Percentiles rank a stretch among this genome's conserved stretches.
phyloP scores from a whole-genome alignment of 495 filamentous ascomycete genomes.

The Aspergillus kassunensis region DNA sequence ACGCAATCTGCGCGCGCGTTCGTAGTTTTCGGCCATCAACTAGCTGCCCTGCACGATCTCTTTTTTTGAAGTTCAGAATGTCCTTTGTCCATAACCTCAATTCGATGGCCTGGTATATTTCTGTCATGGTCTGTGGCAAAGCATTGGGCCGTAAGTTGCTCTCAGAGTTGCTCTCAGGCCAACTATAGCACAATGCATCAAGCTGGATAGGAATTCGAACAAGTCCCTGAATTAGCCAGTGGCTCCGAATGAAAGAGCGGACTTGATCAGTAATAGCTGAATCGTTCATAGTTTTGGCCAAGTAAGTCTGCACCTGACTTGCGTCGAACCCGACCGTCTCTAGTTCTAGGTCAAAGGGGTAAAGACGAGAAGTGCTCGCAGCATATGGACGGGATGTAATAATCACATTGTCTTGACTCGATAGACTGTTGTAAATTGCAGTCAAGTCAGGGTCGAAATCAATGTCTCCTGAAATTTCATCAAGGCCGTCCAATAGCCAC shows the following conservation, averaged over 20 bases:
- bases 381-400: conserved; percentile 17
- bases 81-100: conserved; percentile 39
- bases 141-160: too few relatives aligned
- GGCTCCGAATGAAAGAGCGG: conserved; percentile 28
- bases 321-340: conserved; percentile 17
- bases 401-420: conserved; percentile 10
- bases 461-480: not conserved
- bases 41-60: not conserved
- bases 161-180: conserved; percentile 22
- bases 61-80: conserved; percentile 24
- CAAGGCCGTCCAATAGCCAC: conserved; percentile 6
- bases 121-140: conserved; percentile 35
- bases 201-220: conserved; percentile 45
- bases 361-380: not conserved
- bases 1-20: not conserved
- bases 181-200: conserved; percentile 43
- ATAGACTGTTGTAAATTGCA: not conserved
- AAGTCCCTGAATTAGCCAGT: conserved; percentile 33
- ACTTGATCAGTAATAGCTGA: conserved; percentile 24
- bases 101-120: conserved; percentile 37
- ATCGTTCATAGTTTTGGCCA: not conserved
- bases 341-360: conserved; percentile 15
- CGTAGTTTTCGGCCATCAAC: conserved; percentile 4
- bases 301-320: conserved; percentile 13
- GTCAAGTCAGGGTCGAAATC: not conserved